Base-by-base conservation (phyloP, 768 basidiomycete genomes). In the Gloeophyllum trabeum region DNA sequence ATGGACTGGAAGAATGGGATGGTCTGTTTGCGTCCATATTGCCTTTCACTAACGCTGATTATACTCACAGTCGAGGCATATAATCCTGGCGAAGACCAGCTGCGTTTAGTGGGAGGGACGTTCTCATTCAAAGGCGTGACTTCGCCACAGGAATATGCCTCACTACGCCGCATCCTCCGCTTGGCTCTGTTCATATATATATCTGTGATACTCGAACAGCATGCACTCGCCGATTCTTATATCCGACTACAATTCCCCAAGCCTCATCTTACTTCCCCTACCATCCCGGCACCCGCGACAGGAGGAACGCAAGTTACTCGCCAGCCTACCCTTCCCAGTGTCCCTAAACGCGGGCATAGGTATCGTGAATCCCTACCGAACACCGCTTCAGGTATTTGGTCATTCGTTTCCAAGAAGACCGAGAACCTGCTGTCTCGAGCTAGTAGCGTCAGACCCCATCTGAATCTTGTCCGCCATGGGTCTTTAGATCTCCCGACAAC, bases 161-260 rank as follows among this genome's bases (percentile, higher is more conserved):
- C 64, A 1, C 63, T 85, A 0, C 55, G 58, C 38, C 66, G 63
- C 35, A 59, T 73, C 14, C 71, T 85, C 13, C 68, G 71, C 13
- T 48, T 81, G 6, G 51, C 69, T 0, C 58, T 75, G 13, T 81
- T 75, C 52, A 53, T 66, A 6, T 72, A 77, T 49, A 64, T 79
- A 1, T 75, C 77, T 1, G 63, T 79, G 24, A 46, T 77, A 3
- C 70, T 82, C 13, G 81, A 82, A 50, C 77, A 81, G 51, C 66
- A 71, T 26, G 54, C 80, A 4, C 63, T 81, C 22, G 42, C 59
- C 3, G 65, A 77, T 54, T 75, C 69, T 1, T 58, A 67, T 39
- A 65, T 79, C n/a, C 54, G 57, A 5, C 56, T 81, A 24, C 60
- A 55, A 24, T 71, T 65, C 41, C 67, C 69, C 4, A 54, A 55